Percentiles rank a stretch among this genome's conserved stretches.
phyloP scores from a whole-genome alignment of 2,329 filamentous ascomycete species.

The Verticillium isaacii region DNA sequence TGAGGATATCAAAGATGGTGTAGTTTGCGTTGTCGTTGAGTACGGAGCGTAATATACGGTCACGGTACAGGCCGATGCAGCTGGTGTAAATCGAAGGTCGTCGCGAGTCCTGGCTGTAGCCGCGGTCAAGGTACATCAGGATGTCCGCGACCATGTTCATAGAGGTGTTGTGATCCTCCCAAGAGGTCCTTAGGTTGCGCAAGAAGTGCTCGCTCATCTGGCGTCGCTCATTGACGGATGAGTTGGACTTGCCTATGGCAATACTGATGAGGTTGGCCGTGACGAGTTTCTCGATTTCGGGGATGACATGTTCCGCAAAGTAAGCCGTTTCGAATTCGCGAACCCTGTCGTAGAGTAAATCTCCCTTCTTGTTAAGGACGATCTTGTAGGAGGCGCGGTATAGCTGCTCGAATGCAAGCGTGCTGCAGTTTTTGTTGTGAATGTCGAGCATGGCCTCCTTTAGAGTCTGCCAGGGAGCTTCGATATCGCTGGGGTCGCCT shows the following conservation, averaged over 20 bases:
- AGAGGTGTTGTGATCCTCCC: slow-evolving; percentile 84
- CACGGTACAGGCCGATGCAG: slow-evolving; percentile 83
- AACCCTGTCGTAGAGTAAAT: slow-evolving; percentile 75
- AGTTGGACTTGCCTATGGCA: slow-evolving; percentile 54
- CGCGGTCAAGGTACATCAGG: slow-evolving; percentile 94
- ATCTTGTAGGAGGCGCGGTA: slow-evolving; percentile 94
- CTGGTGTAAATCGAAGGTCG: slow-evolving; percentile 77
- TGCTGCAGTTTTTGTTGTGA: slow-evolving; percentile 84
- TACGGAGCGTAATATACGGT: slow-evolving; percentile 69
- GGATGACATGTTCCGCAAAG: slow-evolving; percentile 70
- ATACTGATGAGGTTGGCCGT: slow-evolving; percentile 54
- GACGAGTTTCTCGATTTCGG: slow-evolving; percentile 65
- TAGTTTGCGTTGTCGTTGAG: slow-evolving; percentile 39
- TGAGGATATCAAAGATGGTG: slow-evolving; percentile 69
- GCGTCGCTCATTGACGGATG: slow-evolving; percentile 72
- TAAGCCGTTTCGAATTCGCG: slow-evolving; percentile 77
- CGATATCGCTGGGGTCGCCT: slow-evolving; percentile 67
- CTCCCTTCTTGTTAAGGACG: slow-evolving; percentile 81
- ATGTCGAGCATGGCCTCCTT: slow-evolving; percentile 78
- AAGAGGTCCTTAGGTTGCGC: slow-evolving; percentile 68
- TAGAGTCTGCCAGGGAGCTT: slow-evolving; percentile 77
- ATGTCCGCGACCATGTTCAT: slow-evolving; percentile 98
- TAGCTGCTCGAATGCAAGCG: slow-evolving; percentile 88
- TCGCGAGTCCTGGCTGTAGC: slow-evolving; percentile 66
- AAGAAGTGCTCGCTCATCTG: slow-evolving; percentile 81